Conservation (phyloP, 495 filamentous ascomycete species). For the Penicillium coffeae region DNA sequence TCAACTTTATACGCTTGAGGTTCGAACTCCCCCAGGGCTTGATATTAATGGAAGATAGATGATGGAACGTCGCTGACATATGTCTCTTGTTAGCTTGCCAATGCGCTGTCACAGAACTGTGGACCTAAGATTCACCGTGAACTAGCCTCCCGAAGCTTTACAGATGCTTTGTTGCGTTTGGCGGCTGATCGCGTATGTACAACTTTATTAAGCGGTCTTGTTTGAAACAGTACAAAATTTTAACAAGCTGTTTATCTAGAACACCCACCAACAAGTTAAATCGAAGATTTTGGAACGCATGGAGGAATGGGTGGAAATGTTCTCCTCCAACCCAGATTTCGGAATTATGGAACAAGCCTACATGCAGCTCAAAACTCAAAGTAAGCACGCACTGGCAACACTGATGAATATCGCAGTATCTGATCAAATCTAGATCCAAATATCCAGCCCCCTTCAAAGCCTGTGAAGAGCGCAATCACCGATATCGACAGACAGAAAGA, state of each 20-base stretch:
- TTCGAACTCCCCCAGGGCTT: constrained; percentile 28
- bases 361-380: constrained; percentile 76
- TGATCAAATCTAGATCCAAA: constrained; percentile 64
- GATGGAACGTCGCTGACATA: too few species aligned
- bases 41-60: too few species aligned
- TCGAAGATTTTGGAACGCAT: constrained; percentile 94
- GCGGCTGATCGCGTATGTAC: constrained; percentile 71
- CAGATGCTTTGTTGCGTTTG: constrained; percentile 85
- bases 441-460: constrained; percentile 86
- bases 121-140: constrained; percentile 88
- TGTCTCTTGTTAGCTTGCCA: constrained; percentile 59
- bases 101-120: constrained; percentile 94
- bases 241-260: constrained; percentile 39
- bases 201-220: not conserved
- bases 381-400: too few species aligned
- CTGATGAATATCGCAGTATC: too few species aligned
- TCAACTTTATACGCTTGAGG: constrained; percentile 97
- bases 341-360: constrained; percentile 98
- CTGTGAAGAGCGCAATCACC: constrained; percentile 85
- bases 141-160: constrained; percentile 90
- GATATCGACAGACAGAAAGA: constrained; percentile 89
- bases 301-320: constrained; percentile 95
- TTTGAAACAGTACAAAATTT: too few species aligned
- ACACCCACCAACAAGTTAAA: constrained; percentile 95
- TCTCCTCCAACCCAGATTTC: constrained; percentile 81